These are phyloP conservation scores for Oryza australiensis DNA, from an alignment of 176 grass and related monocot genomes.

Conservation along the genomic window DNA sequence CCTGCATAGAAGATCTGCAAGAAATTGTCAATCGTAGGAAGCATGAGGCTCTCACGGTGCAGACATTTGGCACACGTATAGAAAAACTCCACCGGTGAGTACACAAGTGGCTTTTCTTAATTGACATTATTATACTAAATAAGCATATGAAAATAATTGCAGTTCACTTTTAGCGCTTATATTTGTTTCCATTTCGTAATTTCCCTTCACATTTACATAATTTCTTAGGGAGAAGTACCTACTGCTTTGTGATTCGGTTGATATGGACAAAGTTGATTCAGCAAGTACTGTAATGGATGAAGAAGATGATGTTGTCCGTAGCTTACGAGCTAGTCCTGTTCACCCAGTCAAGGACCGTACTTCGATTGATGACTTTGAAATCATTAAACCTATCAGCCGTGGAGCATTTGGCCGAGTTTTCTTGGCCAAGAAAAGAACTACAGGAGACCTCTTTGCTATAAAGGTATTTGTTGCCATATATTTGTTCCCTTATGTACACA, in stretches of 20 bases:
- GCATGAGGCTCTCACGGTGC: constrained; percentile 89
- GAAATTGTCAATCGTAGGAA: constrained; percentile 92
- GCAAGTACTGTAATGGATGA: constrained; percentile 94
- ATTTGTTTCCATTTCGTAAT: constrained; percentile 21
- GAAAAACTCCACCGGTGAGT: constrained; percentile 96
- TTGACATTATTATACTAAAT: constrained; percentile 1
- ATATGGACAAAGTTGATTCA: constrained; percentile 91
- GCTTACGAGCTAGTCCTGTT: constrained; percentile 90
- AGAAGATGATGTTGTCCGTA: constrained; percentile 95
- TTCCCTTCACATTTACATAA: constrained; percentile 31
- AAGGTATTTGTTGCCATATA: constrained; percentile 59
- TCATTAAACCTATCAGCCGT: constrained; percentile 97
- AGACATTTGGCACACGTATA: constrained; percentile 97
- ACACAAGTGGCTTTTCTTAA: constrained; percentile 2
- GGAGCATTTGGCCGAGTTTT: constrained; percentile 99
- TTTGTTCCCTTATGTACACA: constrained; percentile 15
- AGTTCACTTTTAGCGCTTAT: constrained; percentile 24
- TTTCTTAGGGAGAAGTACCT: constrained; percentile 89
- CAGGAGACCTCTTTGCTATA: constrained; percentile 98
- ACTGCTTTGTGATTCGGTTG: constrained; percentile 93
- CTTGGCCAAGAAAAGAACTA: constrained; percentile 98
- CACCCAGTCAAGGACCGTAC: constrained; percentile 94
- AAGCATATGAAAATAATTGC: constrained; percentile 2
- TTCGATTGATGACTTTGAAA: constrained; percentile 99
- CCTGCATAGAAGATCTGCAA: constrained; percentile 97